Evolutionary conservation across 495 filamentous ascomycete genomes (phyloP).

Genomic region (Xylaria longipes): DNA sequence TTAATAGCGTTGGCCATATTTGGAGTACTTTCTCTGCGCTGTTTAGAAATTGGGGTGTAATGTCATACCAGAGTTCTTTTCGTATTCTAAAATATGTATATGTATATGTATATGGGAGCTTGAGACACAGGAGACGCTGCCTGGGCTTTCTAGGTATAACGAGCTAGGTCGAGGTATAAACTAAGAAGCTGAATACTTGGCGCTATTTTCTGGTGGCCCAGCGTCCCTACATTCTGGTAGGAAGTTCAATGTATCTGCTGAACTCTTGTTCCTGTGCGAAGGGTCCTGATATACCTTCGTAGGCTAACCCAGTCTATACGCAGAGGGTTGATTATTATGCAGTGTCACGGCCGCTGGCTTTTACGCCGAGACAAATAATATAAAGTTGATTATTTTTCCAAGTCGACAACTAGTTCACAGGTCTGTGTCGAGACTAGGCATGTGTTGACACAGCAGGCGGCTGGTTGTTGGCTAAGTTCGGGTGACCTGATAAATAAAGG

Average conservation of each 20-base stretch:
- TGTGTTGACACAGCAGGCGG: background rate
- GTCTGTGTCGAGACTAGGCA: background rate
- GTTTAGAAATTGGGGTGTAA: background rate
- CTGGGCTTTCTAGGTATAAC: background rate
- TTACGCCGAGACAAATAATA: background rate
- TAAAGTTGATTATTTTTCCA: background rate
- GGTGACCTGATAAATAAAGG: background rate
- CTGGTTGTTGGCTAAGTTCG: background rate
- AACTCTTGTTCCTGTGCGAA: background rate
- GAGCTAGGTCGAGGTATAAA: background rate
- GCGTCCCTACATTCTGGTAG: background rate
- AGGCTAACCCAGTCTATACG: background rate
- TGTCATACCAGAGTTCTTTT: background rate
- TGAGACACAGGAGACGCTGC: background rate
- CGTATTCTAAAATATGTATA: background rate
- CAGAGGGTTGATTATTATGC: background rate
- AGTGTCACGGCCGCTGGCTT: background rate
- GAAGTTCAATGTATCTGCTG: background rate
- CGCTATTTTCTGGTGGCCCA: background rate
- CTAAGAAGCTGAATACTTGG: background rate
- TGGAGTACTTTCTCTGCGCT: background rate
- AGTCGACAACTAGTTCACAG: background rate
- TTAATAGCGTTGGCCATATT: background rate
- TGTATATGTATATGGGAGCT: background rate
- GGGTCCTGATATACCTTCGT: too few relatives aligned